Percentiles rank a stretch among this genome's conserved stretches.
These are phyloP conservation scores for Sabuloglossum arenarium DNA, from an alignment of 495 filamentous ascomycete species.

Conservation along the genomic window DNA sequence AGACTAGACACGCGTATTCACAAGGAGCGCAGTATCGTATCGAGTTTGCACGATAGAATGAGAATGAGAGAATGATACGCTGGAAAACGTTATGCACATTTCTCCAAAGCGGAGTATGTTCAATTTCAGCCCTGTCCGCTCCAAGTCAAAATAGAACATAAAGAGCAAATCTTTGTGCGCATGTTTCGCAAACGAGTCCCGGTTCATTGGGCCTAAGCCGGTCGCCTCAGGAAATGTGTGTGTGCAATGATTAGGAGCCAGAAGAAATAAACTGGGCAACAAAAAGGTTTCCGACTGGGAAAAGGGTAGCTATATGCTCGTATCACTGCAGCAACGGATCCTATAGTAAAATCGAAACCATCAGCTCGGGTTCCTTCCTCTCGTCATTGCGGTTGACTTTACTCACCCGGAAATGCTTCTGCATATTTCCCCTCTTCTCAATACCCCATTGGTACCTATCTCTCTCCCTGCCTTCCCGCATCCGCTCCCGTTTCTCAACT, in stretches of 20 bases:
- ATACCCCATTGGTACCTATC: constrained; percentile 38
- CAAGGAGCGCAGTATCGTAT: neutral
- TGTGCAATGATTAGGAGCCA: too few species aligned
- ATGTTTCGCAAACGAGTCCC: neutral
- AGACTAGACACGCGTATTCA: neutral
- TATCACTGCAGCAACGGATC: constrained; percentile 2
- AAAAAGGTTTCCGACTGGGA: too few species aligned
- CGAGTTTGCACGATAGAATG: neutral
- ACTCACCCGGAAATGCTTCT: constrained; percentile 59
- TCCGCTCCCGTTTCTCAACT: constrained; percentile 44
- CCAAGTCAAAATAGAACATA: too few species aligned
- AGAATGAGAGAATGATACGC: neutral
- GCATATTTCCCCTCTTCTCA: constrained; percentile 42
- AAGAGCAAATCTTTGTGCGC: neutral
- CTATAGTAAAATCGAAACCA: neutral
- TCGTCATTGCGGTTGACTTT: neutral
- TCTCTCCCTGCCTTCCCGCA: constrained; percentile 35
- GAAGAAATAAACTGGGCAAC: too few species aligned
- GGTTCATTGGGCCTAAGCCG: neutral
- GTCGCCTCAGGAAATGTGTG: too few species aligned
- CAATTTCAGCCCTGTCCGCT: too few species aligned
- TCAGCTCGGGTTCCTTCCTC: neutral
- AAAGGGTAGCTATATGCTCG: neutral
- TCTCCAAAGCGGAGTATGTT: neutral
- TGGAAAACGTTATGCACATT: neutral